Percentiles rank a stretch among this genome's conserved stretches.
These are phyloP conservation scores for Diplodia intermedia DNA, from an alignment of 2,329 filamentous ascomycete genomes.

Conservation along the genomic window DNA sequence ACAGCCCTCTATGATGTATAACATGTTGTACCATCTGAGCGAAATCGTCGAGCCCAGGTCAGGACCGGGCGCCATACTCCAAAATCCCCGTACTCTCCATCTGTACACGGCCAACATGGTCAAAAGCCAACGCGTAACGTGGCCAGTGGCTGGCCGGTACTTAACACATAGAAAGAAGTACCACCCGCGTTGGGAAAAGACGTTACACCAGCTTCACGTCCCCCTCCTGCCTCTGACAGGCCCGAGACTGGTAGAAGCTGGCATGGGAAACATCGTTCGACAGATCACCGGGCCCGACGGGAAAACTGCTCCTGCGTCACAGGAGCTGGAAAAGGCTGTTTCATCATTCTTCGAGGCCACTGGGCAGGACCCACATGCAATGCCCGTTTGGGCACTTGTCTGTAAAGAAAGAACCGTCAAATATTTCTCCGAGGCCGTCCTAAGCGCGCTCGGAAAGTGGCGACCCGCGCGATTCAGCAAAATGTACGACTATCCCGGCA, in stretches of 20 bases:
- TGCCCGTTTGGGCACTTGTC: constrained; percentile 77
- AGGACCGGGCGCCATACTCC: neutral
- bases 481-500: neutral
- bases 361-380: constrained; percentile 52
- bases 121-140: neutral
- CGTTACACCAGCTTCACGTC: constrained; percentile 37
- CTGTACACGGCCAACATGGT: neutral
- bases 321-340: constrained; percentile 72
- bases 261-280: constrained; percentile 80
- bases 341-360: constrained; percentile 61
- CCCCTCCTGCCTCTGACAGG: constrained; percentile 69
- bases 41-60: neutral
- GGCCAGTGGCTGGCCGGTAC: constrained; percentile 11
- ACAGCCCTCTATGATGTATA: constrained; percentile 45
- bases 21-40: constrained; percentile 37
- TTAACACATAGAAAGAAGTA: neutral
- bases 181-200: neutral
- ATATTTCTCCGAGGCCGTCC: neutral
- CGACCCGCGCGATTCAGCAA: neutral
- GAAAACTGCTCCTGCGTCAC: constrained; percentile 66
- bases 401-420: neutral
- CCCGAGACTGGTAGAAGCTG: constrained; percentile 67
- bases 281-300: constrained; percentile 60
- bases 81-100: neutral
- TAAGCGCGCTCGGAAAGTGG: neutral